Evolutionary conservation across 2,329 filamentous ascomycete genomes (phyloP).

Genomic region (Penicillium sp.): DNA sequence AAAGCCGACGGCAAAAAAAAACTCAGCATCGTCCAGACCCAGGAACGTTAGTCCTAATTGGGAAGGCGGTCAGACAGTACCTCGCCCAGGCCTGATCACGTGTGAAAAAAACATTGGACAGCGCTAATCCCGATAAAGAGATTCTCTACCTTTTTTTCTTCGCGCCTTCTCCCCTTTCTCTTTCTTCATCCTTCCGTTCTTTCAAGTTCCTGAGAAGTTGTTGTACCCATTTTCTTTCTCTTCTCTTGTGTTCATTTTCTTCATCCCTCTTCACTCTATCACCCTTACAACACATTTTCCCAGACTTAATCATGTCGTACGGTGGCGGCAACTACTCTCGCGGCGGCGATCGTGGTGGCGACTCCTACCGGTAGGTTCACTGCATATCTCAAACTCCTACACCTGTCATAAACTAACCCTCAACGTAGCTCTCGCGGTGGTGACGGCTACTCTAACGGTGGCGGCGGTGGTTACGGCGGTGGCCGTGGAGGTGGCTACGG

Average conservation of each 20-base stretch:
- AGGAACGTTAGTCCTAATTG: background rate
- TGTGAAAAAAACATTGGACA: constrained; percentile 5
- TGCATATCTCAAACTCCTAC: background rate
- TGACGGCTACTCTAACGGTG: constrained; percentile 52
- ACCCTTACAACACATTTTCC: constrained; percentile 9
- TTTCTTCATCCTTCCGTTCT: constrained; percentile 21
- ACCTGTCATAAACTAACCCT: constrained; percentile 12
- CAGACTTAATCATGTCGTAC: constrained; percentile 66
- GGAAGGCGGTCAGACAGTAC: constrained; percentile 4
- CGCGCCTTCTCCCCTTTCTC: constrained; percentile 27
- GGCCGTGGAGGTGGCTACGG: constrained; percentile 33
- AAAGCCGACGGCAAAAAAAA: background rate
- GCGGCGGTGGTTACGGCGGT: constrained; percentile 49
- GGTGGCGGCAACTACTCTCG: constrained; percentile 58
- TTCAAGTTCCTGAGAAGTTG: constrained; percentile 18
- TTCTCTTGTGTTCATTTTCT: constrained; percentile 13
- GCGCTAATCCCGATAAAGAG: constrained; percentile 32
- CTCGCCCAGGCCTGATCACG: constrained; percentile 5
- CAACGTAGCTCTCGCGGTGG: constrained; percentile 42
- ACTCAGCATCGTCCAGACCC: background rate
- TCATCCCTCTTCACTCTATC: constrained; percentile 4
- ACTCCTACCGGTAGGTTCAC: constrained; percentile 52
- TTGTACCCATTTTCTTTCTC: constrained; percentile 23
- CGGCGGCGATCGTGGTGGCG: constrained; percentile 43
- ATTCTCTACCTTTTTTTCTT: constrained; percentile 23